phyloP scores from a whole-genome alignment of 208 protist genomes.

The Naegleria gruberi region DNA sequence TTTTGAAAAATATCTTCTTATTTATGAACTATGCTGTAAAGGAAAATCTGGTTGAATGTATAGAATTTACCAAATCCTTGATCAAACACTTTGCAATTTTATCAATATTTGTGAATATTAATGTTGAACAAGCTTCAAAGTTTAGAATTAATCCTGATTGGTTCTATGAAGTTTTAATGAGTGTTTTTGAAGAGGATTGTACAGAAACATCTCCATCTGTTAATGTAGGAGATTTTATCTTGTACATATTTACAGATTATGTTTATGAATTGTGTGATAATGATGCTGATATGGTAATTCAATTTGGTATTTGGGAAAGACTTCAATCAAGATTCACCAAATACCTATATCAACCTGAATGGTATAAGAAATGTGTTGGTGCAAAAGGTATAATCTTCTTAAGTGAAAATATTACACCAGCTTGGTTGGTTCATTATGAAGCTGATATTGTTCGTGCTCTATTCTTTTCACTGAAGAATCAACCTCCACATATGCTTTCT shows the following conservation, averaged over 20 bases:
- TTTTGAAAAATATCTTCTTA: not conserved
- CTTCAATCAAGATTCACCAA: not conserved
- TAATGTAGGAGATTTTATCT: not conserved
- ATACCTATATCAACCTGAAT: slow-evolving; percentile 18
- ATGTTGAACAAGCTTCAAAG: not conserved
- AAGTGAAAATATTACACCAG: not conserved
- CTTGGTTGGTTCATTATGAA: not conserved
- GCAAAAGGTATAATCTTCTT: not conserved
- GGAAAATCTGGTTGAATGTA: not conserved
- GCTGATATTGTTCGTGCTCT: slow-evolving; percentile 1
- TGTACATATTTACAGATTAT: not conserved
- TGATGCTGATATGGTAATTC: not conserved
- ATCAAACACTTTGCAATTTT: not conserved
- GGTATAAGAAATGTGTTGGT: slow-evolving; percentile 21
- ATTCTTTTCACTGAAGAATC: slow-evolving; percentile 21
- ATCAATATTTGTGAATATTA: not conserved
- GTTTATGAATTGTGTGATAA: not conserved
- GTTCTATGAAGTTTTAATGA: slow-evolving; percentile 3
- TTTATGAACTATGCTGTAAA: not conserved
- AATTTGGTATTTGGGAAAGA: not conserved
- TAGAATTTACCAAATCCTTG: not conserved
- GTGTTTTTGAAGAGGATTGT: not conserved
- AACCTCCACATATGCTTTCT: not conserved
- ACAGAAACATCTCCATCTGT: not conserved
- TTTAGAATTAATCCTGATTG: not conserved